Conservation (phyloP, 225 moss, liverwort and hornwort species). For the Bryoerythrophyllum caledonicum region DNA sequence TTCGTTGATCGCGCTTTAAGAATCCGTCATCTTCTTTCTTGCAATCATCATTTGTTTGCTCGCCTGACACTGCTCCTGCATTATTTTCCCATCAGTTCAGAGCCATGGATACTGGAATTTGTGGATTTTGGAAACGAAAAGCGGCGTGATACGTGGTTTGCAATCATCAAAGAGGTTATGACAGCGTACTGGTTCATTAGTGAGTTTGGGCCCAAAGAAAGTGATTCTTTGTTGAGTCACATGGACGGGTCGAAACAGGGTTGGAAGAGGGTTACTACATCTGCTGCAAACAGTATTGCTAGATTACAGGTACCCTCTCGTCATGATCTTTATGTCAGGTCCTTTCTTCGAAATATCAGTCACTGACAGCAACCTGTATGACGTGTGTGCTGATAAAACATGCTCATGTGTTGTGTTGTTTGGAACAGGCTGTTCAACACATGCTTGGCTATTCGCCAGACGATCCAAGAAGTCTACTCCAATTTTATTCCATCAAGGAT, state of each 20-base stretch:
- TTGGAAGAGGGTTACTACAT: conserved; percentile 44
- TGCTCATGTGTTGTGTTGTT: conserved; percentile 3
- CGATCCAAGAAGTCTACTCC: conserved; percentile 63
- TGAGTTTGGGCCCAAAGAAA: conserved; percentile 74
- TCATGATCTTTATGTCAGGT: conserved; percentile 2
- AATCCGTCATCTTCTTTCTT: neutral
- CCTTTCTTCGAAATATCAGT: neutral
- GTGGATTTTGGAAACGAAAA: conserved; percentile 86
- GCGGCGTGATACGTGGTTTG: conserved; percentile 75
- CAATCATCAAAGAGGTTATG: conserved; percentile 62
- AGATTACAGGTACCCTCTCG: conserved; percentile 57
- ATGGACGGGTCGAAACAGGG: conserved; percentile 82
- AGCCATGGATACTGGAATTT: conserved; percentile 91
- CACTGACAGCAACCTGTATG: neutral
- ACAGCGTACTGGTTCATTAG: conserved; percentile 65
- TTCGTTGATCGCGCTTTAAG: neutral
- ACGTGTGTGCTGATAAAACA: neutral
- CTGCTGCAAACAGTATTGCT: conserved; percentile 64
- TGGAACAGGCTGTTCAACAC: conserved; percentile 73
- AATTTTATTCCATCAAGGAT: conserved; percentile 59
- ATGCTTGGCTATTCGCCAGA: conserved; percentile 39
- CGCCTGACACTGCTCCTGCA: conserved; percentile 15
- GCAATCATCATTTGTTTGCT: conserved; percentile 10
- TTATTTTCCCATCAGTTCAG: conserved; percentile 54
- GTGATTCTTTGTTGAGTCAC: conserved; percentile 64